Evolutionary conservation across 2,329 filamentous ascomycete genomes (phyloP).

Genomic region (Pseudogymnoascus verrucosus): DNA sequence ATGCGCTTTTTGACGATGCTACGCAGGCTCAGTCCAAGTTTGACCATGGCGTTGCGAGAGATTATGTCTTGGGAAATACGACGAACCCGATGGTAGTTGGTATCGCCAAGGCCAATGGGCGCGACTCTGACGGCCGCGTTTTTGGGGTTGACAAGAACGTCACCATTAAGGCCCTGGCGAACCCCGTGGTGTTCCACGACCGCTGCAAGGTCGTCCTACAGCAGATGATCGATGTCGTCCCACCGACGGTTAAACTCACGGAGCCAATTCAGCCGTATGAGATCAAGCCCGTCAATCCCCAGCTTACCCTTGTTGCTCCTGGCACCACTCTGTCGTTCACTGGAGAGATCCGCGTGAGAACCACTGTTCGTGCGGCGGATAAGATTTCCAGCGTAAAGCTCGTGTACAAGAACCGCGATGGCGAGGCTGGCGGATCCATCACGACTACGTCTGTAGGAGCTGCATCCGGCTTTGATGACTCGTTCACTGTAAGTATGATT

Average conservation of each 20-base stretch:
- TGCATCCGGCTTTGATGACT: slow-evolving; percentile 51
- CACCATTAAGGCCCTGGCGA: slow-evolving; percentile 42
- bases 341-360: slow-evolving; percentile 50
- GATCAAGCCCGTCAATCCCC: slow-evolving; percentile 51
- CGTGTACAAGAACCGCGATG: slow-evolving; percentile 48
- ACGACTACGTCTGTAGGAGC: slow-evolving; percentile 39
- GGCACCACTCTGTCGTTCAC: slow-evolving; percentile 42
- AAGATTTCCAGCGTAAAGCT: slow-evolving; percentile 42
- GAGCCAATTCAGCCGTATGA: slow-evolving; percentile 47
- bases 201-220: slow-evolving; percentile 45
- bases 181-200: slow-evolving; percentile 36
- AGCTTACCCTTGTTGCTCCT: slow-evolving; percentile 44
- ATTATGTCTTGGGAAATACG: slow-evolving; percentile 47
- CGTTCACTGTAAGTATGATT: slow-evolving; percentile 44
- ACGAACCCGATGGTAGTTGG: slow-evolving; percentile 48
- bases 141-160: slow-evolving; percentile 48
- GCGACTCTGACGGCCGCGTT: slow-evolving; percentile 48
- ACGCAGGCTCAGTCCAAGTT: slow-evolving; percentile 36
- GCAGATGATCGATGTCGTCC: slow-evolving; percentile 55
- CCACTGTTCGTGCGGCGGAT: slow-evolving; percentile 36
- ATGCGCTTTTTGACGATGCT: slow-evolving; percentile 39
- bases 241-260: slow-evolving; percentile 41
- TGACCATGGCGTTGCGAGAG: slow-evolving; percentile 49
- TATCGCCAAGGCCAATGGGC: slow-evolving; percentile 35
- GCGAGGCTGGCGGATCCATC: slow-evolving; percentile 39